Percentiles rank a stretch among this genome's conserved stretches.
Evolutionary conservation across 148 eudicot species (phyloP).

Genomic region (Oxyria digyna): DNA sequence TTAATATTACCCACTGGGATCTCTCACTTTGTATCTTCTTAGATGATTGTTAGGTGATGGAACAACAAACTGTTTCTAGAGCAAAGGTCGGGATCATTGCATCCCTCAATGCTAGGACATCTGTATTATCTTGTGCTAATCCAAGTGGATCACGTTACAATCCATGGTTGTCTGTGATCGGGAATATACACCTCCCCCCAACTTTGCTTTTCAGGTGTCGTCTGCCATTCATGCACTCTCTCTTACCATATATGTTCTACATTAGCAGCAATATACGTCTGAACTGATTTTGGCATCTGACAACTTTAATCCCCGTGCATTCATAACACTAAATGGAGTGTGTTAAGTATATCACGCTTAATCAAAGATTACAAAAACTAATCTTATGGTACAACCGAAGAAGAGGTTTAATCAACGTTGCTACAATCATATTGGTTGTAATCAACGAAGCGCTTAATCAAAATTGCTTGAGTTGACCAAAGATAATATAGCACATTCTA

Average conservation of each 20-base stretch:
- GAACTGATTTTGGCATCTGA: not conserved
- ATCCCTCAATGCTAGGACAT: conserved; percentile 95
- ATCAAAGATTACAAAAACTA: no score
- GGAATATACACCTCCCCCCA: conserved; percentile 93
- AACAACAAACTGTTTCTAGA: conserved; percentile 95
- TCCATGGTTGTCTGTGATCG: conserved; percentile 94
- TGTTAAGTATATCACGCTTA: no score
- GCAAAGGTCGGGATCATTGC: conserved; percentile 99
- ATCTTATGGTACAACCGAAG: no score
- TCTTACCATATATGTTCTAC: not conserved
- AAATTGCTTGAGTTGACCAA: no score
- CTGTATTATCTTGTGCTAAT: conserved; percentile 96
- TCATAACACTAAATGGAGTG: no score
- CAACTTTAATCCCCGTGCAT: no score
- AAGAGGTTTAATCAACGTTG: no score
- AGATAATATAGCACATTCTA: no score
- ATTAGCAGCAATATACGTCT: not conserved
- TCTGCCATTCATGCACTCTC: not conserved
- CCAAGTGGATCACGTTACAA: conserved; percentile 98
- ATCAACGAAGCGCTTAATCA: no score
- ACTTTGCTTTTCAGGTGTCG: conserved; percentile 79
- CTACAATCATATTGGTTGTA: no score
- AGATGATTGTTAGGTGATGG: conserved; percentile 74
- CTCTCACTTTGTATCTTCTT: not conserved
- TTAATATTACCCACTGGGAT: not conserved